phyloP scores from a whole-genome alignment of 768 basidiomycete genomes.

The Pleurotus cornucopiae region DNA sequence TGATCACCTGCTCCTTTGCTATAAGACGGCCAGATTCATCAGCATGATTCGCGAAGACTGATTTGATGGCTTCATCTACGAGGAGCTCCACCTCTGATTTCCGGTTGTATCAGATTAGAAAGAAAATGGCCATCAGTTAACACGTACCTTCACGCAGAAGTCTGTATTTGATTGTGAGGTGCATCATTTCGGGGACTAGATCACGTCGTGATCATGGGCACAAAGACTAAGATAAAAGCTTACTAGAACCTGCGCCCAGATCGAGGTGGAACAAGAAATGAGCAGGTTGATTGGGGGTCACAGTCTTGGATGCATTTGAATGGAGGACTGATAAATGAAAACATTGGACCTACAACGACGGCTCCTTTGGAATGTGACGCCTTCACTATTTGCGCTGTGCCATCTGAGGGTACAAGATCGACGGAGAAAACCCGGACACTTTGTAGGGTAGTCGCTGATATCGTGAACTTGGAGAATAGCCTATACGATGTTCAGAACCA shows the following conservation, averaged over 20 bases:
- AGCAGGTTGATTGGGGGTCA: slow-evolving; percentile 71
- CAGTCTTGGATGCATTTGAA: slow-evolving; percentile 42
- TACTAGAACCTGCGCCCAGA: slow-evolving; percentile 59
- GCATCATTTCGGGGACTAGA: slow-evolving; percentile 59
- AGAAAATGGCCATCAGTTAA: too few relatives aligned
- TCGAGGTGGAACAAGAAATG: slow-evolving; percentile 82
- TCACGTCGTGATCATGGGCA: slow-evolving; percentile 4
- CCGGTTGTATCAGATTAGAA: too few relatives aligned
- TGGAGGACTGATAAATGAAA: not conserved
- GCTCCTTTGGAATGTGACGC: slow-evolving; percentile 41
- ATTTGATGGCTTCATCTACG: slow-evolving; percentile 45
- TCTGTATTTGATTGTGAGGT: slow-evolving; percentile 68
- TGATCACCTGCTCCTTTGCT: slow-evolving; percentile 38
- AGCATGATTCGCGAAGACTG: slow-evolving; percentile 30
- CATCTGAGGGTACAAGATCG: slow-evolving; percentile 41
- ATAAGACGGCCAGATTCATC: not conserved
- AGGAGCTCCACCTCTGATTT: slow-evolving; percentile 62
- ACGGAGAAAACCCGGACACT: slow-evolving; percentile 72
- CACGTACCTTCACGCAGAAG: slow-evolving; percentile 74
- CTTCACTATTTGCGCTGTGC: slow-evolving; percentile 46
- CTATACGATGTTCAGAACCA: slow-evolving; percentile 31
- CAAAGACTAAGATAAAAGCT: slow-evolving; percentile 13
- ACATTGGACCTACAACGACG: slow-evolving; percentile 38
- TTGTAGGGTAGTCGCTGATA: slow-evolving; percentile 77
- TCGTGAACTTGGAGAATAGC: slow-evolving; percentile 85